Conservation (phyloP, 768 basidiomycete genomes). For the Tulasnella calospora region DNA sequence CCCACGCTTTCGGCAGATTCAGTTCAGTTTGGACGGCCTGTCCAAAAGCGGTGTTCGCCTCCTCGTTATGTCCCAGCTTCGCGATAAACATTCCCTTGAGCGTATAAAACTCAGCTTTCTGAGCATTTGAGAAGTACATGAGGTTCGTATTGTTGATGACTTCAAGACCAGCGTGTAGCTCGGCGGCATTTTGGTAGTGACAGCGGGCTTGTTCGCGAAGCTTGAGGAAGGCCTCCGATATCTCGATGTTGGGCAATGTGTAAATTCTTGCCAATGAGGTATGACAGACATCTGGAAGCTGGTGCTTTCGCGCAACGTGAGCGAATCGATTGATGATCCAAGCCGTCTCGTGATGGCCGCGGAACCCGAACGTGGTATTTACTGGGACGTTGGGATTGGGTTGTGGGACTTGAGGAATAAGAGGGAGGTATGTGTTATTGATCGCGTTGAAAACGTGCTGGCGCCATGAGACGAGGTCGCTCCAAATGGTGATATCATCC, state of each 20-base stretch:
- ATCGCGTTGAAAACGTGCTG: slow-evolving; percentile 98
- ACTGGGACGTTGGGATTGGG: slow-evolving; percentile 35
- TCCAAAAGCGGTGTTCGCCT: slow-evolving; percentile 86
- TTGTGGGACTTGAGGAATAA: slow-evolving; percentile 49
- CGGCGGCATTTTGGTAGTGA: slow-evolving; percentile 92
- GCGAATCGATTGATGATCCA: slow-evolving; percentile 99
- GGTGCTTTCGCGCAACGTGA: slow-evolving; percentile 95
- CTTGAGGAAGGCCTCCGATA: slow-evolving; percentile 98
- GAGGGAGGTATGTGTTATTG: slow-evolving; percentile 91
- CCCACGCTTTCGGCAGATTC: slow-evolving; percentile 93
- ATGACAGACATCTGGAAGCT: slow-evolving; percentile 92
- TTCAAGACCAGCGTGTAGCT: slow-evolving; percentile 89
- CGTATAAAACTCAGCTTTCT: slow-evolving; percentile 98
- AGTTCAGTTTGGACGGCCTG: slow-evolving; percentile 96
- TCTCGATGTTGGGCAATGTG: slow-evolving; percentile 98
- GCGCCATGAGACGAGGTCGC: slow-evolving; percentile 97
- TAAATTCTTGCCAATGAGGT: slow-evolving; percentile 95
- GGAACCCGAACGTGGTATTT: slow-evolving; percentile 80
- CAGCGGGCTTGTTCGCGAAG: slow-evolving; percentile 97
- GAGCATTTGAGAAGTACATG: slow-evolving; percentile 89
- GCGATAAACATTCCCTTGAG: slow-evolving; percentile 99
- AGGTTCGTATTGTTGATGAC: slow-evolving; percentile 99
- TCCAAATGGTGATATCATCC: slow-evolving; percentile 98
- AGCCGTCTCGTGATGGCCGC: slow-evolving; percentile 97
- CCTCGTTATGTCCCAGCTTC: slow-evolving; percentile 75